phyloP scores from a whole-genome alignment of 768 basidiomycete genomes.

The Boletellus sp. region DNA sequence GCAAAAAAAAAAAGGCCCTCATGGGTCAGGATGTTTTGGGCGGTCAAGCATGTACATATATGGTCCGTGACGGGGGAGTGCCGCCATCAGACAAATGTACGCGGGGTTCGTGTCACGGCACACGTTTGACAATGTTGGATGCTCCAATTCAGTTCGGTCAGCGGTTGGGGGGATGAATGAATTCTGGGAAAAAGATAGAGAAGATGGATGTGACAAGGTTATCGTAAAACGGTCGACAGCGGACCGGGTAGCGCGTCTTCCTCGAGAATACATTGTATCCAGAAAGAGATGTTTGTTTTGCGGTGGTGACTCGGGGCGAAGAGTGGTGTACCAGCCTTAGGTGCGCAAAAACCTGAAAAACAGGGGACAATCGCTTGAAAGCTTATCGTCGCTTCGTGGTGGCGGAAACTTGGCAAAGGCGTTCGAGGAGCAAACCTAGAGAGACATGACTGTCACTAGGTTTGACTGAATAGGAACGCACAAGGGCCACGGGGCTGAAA shows the following conservation, averaged over 20 bases:
- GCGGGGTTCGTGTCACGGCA: neutral
- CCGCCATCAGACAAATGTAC: neutral
- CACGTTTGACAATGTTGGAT: neutral
- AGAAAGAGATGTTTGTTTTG: neutral
- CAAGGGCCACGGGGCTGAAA: neutral
- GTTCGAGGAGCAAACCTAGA: neutral
- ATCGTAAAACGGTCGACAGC: slow-evolving; percentile 5
- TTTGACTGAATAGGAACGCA: neutral
- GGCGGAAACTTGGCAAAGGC: too few species aligned
- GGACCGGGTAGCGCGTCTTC: neutral
- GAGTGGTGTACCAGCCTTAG: neutral
- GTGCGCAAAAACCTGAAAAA: too few species aligned
- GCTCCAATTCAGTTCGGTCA: neutral
- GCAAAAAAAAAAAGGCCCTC: neutral
- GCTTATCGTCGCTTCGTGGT: too few species aligned
- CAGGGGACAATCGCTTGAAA: too few species aligned
- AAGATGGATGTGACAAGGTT: neutral
- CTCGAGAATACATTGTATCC: neutral
- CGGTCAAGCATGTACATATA: too few species aligned
- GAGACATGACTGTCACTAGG: neutral
- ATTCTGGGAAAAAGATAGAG: too few species aligned
- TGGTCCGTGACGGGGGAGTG: neutral
- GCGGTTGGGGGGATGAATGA: too few species aligned
- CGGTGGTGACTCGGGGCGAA: neutral
- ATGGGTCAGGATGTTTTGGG: neutral